Base-by-base conservation (phyloP, 352 stramenopile species). In the Globisporangium abappressorium region DNA sequence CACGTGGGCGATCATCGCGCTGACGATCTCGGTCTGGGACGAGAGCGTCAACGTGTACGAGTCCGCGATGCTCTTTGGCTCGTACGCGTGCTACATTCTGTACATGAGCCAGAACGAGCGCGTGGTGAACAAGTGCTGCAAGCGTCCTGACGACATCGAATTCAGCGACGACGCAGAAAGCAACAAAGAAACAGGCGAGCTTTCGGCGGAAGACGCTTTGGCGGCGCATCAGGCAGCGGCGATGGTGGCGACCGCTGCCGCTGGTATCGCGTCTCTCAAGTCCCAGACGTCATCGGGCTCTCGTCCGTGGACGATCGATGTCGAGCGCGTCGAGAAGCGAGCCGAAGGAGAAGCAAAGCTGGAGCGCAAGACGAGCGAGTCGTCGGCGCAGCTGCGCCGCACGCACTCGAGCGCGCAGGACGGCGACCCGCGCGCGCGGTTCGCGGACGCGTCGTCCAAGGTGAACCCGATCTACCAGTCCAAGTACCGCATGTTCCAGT, bases 101-200 rank as follows among this genome's bases (percentile, higher is more conserved):
- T 95, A 93, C 74, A 86, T 97, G 78, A 78, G 75, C 43, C 76
- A 91, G 64, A 92, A 90, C 65, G 77, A 80, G 34, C 75, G 70
- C 36, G 69, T 95, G 53, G 74, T 91, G 36, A 76, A 79, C 20
- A 66, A 66, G 1, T 90, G 76, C 62, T 91, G 83, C 73, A 82
- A 89, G 53, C 82, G 78, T 0, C 72, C 78, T 11, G 79, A 76
- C 6, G 58, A 76, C 2, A 71, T 70, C 6, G 47, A 49, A 11
- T 56, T 61, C 26, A 65, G 71, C 8, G 62, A 77, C 12, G 64
- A 67, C 30, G 33, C 60, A 3, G 65, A 53, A 8, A 36, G 62
- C 18, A 55, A 66, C 6, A 65, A 72, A 14, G 54, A 73, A 24
- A 6, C 43, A 5, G 18, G 18, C 9, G 34, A 79, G 14, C 61